Evolutionary conservation across 495 filamentous ascomycete genomes (phyloP), one percentile per base, ranked within the genome.

Genomic region (Penicillium salamii): DNA sequence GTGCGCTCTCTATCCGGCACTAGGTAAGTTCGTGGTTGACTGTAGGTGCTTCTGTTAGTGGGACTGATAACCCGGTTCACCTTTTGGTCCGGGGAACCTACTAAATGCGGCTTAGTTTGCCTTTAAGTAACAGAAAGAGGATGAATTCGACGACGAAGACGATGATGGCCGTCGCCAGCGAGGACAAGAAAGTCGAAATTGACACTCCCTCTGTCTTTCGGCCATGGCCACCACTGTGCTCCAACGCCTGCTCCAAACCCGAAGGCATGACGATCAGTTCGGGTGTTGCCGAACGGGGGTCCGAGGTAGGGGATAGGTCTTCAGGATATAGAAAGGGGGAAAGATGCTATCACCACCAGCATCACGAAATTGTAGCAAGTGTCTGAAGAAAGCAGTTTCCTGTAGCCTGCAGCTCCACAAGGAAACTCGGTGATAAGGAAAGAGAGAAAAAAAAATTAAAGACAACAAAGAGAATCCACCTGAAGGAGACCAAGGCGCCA

Each of bases 1-100:
- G 87, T 90, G 53, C 88, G 82, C 70, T 92, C 89, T 68, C 85
- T 83, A 68, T 95, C 87, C 11, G 91, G 88, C 6, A 97, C 92
- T 14, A 97, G 79, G 62, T 90, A 97, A 7, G 91, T 95, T 69
- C 90, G 86, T 0, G 91, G 91, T 74, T 87, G 85, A 62, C 84
- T 90, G n/a, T n/a, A 57, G 20, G 20, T 20, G 36, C 38, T 6
- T 35, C 36, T 15, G 34, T 36, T 6, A 14, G 54, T 44, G 14
- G 47, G 43, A 38, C 65, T 7, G 42, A n/a, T 17, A 37, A 14
- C 0, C 46, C 17, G 3, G n/a, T 24, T 32, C 26, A 13, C 9
- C 14, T 14, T 12, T 5, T 3, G 1, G 23, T 17, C 6, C 42
- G 23, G 28, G 36, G 17, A 23, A 67, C 86, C 60, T 72, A 93